These are phyloP conservation scores for Marchantia paleacea DNA, from an alignment of 225 moss, liverwort and hornwort genomes.

Conservation along the genomic window DNA sequence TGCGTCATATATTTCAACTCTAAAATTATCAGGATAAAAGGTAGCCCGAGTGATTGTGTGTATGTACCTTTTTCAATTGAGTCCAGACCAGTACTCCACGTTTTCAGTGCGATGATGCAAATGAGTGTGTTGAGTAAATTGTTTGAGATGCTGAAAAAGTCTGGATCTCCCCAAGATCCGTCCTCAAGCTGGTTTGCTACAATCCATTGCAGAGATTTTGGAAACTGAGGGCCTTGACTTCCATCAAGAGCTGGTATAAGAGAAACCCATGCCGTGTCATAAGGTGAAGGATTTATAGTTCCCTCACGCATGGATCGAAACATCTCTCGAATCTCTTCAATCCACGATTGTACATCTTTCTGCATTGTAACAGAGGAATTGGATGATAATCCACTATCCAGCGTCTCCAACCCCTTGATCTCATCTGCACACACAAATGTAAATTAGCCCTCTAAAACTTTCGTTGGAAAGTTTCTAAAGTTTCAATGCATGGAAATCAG, in stretches of 20 bases:
- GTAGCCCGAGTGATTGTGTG: no score
- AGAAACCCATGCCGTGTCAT: constrained; percentile 82
- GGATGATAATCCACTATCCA: no score
- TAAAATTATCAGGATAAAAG: no score
- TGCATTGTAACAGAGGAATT: no score
- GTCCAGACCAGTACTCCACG: constrained; percentile 45
- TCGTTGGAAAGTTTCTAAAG: no score
- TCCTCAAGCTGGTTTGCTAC: constrained; percentile 59
- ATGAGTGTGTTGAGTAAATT: constrained; percentile 53
- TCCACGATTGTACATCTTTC: constrained; percentile 28
- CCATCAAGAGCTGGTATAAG: constrained; percentile 62
- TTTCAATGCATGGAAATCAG: no score
- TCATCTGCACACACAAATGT: no score
- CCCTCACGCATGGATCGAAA: constrained; percentile 53
- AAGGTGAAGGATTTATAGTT: constrained; percentile 51
- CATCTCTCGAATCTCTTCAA: constrained; percentile 40
- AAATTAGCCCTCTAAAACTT: no score
- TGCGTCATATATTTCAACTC: no score
- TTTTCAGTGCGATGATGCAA: constrained; percentile 56
- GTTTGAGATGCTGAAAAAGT: constrained; percentile 48
- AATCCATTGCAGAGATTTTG: constrained; percentile 60
- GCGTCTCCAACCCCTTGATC: no score
- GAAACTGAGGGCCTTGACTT: constrained; percentile 51
- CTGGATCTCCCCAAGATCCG: constrained; percentile 64
- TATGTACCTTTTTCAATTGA: constrained; percentile 45